Base-by-base conservation (phyloP, 1,284 basidiomycete genomes). In the Malassezia nana region DNA sequence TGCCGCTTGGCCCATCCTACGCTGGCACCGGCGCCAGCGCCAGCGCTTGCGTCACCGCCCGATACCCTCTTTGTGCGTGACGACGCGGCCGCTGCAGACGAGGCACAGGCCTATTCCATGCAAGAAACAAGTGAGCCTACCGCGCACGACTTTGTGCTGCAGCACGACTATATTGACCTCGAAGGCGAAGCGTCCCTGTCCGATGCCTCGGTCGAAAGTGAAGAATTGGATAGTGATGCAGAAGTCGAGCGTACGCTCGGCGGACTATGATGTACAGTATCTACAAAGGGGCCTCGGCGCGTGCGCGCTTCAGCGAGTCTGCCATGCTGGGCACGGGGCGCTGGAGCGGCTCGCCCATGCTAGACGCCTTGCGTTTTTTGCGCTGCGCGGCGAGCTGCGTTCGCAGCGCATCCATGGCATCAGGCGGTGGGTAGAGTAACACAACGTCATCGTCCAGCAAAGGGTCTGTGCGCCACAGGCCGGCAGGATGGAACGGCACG, bases 101-200 rank as follows among this genome's bases (percentile, higher is more conserved):
- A n/a, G n/a, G n/a, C n/a, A n/a, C n/a, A n/a, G n/a, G n/a, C n/a
- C n/a, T n/a, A n/a, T n/a, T n/a, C n/a, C n/a, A n/a, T n/a, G n/a
- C n/a, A n/a, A n/a, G n/a, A n/a, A n/a, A n/a, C n/a, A n/a, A n/a
- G n/a, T n/a, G n/a, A n/a, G n/a, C n/a, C n/a, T n/a, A 18, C 35
- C 35, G 18, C 16, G 18, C 43, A 16, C 9, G 60, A 57, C 4
- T 69, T 68, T 46, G 59, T 58, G 3, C 47, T 57, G 35, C 66
- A 72, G 55, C 52, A 56, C 40, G 67, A 72, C 51, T 72, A 62
- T 40, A 69, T 72, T 25, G 63, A 59, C 9, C 66, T 72, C 30
- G 63, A 59, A 26, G 67, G 62, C 41, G 40, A 25, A 24, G 40
- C 40, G 18, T 24, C 20, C 26, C 52, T 46, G n/a, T 47, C 46